Evolutionary conservation across 1,284 basidiomycete species (phyloP).

Genomic region (Xerocomus minutiporus): DNA sequence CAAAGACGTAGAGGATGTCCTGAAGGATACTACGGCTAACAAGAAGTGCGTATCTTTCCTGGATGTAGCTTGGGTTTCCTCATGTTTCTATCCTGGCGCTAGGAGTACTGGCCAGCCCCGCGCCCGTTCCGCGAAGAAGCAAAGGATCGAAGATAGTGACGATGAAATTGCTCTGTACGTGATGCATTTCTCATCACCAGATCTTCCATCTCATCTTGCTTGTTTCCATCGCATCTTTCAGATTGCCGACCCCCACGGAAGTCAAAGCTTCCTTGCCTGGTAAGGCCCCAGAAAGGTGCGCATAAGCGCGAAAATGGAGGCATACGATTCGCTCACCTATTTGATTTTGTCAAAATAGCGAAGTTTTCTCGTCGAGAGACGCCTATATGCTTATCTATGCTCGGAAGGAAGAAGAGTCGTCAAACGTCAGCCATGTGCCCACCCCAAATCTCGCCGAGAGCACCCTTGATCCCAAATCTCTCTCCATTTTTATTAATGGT

Average conservation of each 20-base stretch:
- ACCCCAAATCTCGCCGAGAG: constrained; percentile 22
- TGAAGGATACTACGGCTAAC: constrained; percentile 18
- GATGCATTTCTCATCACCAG: constrained; percentile 19
- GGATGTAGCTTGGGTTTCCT: not conserved
- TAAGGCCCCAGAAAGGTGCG: constrained; percentile 26
- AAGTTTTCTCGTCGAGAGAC: constrained; percentile 63
- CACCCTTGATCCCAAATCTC: constrained; percentile 15
- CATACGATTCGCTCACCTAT: constrained; percentile 16
- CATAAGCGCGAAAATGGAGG: constrained; percentile 10
- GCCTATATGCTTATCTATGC: constrained; percentile 93
- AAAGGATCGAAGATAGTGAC: constrained; percentile 58
- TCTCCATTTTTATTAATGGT: constrained; percentile 18
- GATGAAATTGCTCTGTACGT: constrained; percentile 48
- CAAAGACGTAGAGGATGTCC: constrained; percentile 28
- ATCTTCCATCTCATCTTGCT: constrained; percentile 20
- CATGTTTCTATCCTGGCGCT: constrained; percentile 1
- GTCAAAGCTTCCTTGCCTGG: constrained; percentile 24
- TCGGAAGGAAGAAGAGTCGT: constrained; percentile 33
- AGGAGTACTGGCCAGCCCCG: constrained; percentile 28
- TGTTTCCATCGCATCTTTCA: constrained; percentile 13
- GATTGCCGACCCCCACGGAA: constrained; percentile 22
- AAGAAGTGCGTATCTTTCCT: constrained; percentile 26
- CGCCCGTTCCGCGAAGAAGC: constrained; percentile 29
- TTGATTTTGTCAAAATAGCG: constrained; percentile 28
- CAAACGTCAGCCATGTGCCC: constrained; percentile 16